Percentiles rank a stretch among this genome's conserved stretches.
Conservation (phyloP, 345 rosid genomes). For the Pugionium dolabratum region DNA sequence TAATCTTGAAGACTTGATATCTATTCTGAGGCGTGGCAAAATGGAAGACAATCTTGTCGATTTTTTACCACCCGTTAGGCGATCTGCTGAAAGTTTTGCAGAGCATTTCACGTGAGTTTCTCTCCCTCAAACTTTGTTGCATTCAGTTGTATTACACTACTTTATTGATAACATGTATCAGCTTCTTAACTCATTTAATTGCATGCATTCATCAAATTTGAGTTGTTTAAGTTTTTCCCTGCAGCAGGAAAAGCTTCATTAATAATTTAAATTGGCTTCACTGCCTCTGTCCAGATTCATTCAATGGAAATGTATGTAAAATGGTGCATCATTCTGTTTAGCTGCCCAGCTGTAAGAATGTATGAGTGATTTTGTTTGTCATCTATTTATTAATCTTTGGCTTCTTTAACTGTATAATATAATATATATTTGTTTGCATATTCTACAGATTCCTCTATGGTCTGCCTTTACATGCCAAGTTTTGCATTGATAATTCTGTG, state of each 20-base stretch:
- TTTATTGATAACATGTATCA: neutral
- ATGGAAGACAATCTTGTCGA: conserved; percentile 90
- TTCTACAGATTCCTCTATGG: neutral
- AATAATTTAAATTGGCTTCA: neutral
- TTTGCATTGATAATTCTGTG: neutral
- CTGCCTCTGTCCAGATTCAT: neutral
- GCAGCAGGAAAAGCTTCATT: neutral
- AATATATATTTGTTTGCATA: neutral
- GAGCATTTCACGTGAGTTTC: conserved; percentile 93
- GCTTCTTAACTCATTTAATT: neutral
- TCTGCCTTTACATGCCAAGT: neutral
- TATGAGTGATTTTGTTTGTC: neutral
- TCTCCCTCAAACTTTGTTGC: conserved; percentile 19
- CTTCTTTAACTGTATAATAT: too few species aligned
- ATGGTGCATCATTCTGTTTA: conserved; percentile 13
- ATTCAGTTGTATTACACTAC: neutral
- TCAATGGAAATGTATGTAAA: neutral
- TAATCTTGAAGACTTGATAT: conserved; percentile 89
- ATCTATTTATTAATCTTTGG: neutral
- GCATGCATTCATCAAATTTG: conserved; percentile 2
- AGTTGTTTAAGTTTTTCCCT: neutral
- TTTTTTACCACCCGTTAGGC: conserved; percentile 77
- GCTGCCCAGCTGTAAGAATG: neutral
- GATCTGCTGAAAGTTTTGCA: conserved; percentile 82
- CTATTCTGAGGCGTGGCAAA: conserved; percentile 90